phyloP scores from a whole-genome alignment of 345 rosid species.

The Brassica napus region Da-Ae NC_063441.1:21607001-21607500 shows the following conservation, averaged over 20 bases:
- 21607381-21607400: constrained; percentile 53
- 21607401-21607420: constrained; percentile 72
- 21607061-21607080: constrained; percentile 12
- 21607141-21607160: constrained; percentile 50
- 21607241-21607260: neutral
- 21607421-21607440: constrained; percentile 51
- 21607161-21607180: constrained; percentile 69
- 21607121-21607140: constrained; percentile 49
- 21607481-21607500: constrained; percentile 38
- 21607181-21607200: constrained; percentile 18
- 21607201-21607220: neutral
- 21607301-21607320: neutral
- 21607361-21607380: constrained; percentile 95
- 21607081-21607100: constrained; percentile 6
- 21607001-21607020: constrained; percentile 1
- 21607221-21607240: constrained; percentile 9
- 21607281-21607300: neutral
- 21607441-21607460: constrained; percentile 32
- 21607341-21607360: constrained; percentile 27
- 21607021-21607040: constrained; percentile 5
- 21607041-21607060: neutral
- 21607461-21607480: constrained; percentile 45
- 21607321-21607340: constrained; percentile 7
- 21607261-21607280: neutral
- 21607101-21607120: constrained; percentile 38